Base-by-base conservation (phyloP, 148 eudicot genomes). In the Drosera capensis region DNA sequence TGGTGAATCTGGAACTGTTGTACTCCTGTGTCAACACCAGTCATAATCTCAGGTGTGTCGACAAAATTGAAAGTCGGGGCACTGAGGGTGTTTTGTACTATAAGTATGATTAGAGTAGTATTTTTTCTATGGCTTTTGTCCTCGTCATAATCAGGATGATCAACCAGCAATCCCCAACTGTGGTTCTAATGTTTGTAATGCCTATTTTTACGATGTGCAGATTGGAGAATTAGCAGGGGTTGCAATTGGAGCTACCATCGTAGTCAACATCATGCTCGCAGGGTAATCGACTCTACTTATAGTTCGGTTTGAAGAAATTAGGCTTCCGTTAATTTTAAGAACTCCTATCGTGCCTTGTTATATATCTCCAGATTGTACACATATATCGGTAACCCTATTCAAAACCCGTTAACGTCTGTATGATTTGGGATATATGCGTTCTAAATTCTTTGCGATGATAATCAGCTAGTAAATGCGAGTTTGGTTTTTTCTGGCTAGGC, bases 141-240 rank as follows among this genome's bases (percentile, higher is more conserved):
- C 11, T 5, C 5, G 11, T 28, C 31, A 28, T 28, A 28, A 5
- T 11, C 31, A 28, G 11, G 0, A 5, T 28, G 31, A 5, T 28
- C 7, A 11, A n/a, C 5, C 11, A 28, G 31, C 7, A 28, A 28
- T 6, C 31, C 31, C 11, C 11, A 28, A 28, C 31, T 58, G 30
- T 12, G 63, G 48, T 39, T 46, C 71, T 11, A 28, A 6, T 28
- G 31, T 28, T 28, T 28, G 31, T 5, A 6, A 28, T 28, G 31
- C 5, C 31, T 0, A 28, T 28, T 11, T 5, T 28, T 11, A 28
- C 11, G 7, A 5, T 1, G 0, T 18, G 17, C 25, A 75, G 82
- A 62, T 67, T 42, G 73, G 72, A 40, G 73, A 75, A 37, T 71
- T 79, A 3, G 76, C 74, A 7, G 82, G 82, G 52, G 63, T 75